These are phyloP conservation scores for Myrica gale DNA, from an alignment of 306 rosid species.

Conservation along the genomic window DNA sequence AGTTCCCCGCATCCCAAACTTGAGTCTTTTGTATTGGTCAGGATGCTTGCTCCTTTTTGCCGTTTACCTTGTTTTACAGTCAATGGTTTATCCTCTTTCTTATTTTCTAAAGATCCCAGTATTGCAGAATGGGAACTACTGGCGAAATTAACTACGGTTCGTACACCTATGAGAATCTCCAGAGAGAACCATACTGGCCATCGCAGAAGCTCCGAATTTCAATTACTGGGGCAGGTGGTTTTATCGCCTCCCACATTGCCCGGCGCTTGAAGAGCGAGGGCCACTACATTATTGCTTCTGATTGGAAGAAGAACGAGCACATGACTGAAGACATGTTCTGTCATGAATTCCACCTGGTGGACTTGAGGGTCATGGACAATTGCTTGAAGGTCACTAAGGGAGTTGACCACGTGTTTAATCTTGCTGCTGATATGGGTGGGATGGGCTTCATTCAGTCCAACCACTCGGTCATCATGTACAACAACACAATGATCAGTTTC, in stretches of 20 bases:
- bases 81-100: neutral
- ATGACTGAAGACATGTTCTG: conserved; percentile 98
- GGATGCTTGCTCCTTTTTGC: neutral
- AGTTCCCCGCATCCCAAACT: neutral
- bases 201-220: conserved; percentile 81
- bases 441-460: conserved; percentile 99
- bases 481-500: conserved; percentile 97
- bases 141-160: conserved; percentile 61
- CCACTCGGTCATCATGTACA: conserved; percentile 95
- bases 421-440: conserved; percentile 99
- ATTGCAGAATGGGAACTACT: conserved; percentile 77
- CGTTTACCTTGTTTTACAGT: neutral
- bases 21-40: neutral
- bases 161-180: conserved; percentile 74
- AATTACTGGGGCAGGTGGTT: conserved; percentile 96
- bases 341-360: conserved; percentile 91
- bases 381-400: conserved; percentile 78
- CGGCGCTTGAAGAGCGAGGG: conserved; percentile 94
- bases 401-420: conserved; percentile 92
- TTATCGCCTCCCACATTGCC: conserved; percentile 95
- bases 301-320: conserved; percentile 99
- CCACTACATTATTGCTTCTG: conserved; percentile 92
- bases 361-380: conserved; percentile 97
- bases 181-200: conserved; percentile 94
- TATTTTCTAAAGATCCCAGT: conserved; percentile 12